Percentiles rank a stretch among this genome's conserved stretches.
phyloP scores from a whole-genome alignment of 192 early-diverging fungal species.

The Coemansia umbellata region DNA sequence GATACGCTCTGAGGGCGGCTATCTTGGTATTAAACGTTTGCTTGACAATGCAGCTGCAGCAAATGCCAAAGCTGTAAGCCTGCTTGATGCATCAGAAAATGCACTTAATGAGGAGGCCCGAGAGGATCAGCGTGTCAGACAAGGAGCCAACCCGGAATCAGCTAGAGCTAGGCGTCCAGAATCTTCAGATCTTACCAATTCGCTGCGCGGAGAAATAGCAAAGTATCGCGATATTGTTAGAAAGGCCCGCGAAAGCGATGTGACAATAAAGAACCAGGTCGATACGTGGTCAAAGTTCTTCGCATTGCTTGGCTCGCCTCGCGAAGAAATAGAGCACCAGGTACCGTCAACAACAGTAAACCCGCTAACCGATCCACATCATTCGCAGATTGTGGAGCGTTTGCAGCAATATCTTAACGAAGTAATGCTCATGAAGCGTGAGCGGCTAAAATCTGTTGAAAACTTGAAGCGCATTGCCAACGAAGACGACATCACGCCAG shows the following conservation, averaged over 20 bases:
- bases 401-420: conserved; percentile 59
- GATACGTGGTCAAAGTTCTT: conserved; percentile 39
- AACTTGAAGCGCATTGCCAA: conserved; percentile 64
- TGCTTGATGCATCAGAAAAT: conserved; percentile 58
- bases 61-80: conserved; percentile 44
- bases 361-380: conserved; percentile 55
- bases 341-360: conserved; percentile 60
- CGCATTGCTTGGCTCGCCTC: conserved; percentile 26
- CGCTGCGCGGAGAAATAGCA: conserved; percentile 28
- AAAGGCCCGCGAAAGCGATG: conserved; percentile 69
- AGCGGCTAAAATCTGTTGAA: conserved; percentile 58
- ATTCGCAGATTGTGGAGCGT: conserved; percentile 60
- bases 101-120: conserved; percentile 36
- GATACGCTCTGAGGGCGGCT: conserved; percentile 68
- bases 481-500: conserved; percentile 76
- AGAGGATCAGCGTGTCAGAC: conserved; percentile 29
- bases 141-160: neutral
- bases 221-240: conserved; percentile 63
- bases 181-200: conserved; percentile 35
- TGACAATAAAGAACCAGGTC: conserved; percentile 53
- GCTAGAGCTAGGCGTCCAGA: conserved; percentile 7
- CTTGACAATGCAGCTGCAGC: conserved; percentile 58
- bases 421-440: conserved; percentile 55
- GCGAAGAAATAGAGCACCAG: conserved; percentile 52
- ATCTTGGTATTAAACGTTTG: conserved; percentile 57